Percentiles rank a stretch among this genome's conserved stretches.
phyloP scores from a whole-genome alignment of 73 alveolate species.

The Effrenium voratum region DNA sequence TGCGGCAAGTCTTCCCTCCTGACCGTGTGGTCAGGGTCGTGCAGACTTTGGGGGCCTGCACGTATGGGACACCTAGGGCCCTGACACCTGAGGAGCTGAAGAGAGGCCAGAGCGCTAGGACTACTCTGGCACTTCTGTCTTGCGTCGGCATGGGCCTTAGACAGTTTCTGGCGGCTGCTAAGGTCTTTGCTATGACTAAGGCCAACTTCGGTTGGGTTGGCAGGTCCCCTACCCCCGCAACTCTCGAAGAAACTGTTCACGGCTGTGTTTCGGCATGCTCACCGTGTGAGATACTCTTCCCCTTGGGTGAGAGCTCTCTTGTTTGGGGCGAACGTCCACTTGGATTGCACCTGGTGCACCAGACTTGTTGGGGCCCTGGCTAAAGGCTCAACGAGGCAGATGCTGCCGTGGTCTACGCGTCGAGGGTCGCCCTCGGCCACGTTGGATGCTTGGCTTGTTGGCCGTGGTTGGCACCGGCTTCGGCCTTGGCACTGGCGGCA shows the following conservation, averaged over 20 bases:
- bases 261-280: neutral
- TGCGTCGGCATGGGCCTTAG: neutral
- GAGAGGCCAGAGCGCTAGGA: neutral
- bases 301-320: neutral
- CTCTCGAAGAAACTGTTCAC: neutral
- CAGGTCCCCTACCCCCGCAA: neutral
- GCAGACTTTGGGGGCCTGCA: neutral
- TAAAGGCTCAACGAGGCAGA: neutral
- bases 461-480: neutral
- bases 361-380: neutral
- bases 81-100: neutral
- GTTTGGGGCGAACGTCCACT: neutral
- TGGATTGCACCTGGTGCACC: neutral
- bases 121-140: neutral
- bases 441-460: neutral
- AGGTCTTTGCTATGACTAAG: neutral
- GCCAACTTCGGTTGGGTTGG: conserved; percentile 16
- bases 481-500: neutral
- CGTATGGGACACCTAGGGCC: neutral
- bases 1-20: neutral
- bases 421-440: neutral
- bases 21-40: neutral
- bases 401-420: neutral
- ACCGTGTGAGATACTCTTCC: neutral
- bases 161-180: neutral